phyloP scores from a whole-genome alignment of 2,329 filamentous ascomycete genomes.

The Aspergillus floridensis region DNA sequence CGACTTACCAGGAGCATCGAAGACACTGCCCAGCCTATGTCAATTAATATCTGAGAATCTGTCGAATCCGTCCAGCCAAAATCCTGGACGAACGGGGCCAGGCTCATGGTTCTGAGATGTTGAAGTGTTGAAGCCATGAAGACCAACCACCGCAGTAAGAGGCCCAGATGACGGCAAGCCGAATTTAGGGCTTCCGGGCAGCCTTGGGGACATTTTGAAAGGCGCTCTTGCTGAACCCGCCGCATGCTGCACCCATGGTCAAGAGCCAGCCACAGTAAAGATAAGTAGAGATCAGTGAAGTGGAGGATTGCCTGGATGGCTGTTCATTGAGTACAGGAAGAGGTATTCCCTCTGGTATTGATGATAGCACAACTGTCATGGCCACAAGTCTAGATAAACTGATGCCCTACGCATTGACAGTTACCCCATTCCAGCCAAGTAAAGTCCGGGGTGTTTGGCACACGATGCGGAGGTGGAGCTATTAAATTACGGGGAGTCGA shows the following conservation, averaged over 20 bases:
- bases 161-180: slow-evolving; percentile 18
- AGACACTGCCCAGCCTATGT: no score
- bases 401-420: background rate
- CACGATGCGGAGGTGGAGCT: background rate
- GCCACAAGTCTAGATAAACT: background rate
- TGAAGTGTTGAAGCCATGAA: no score
- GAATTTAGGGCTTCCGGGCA: slow-evolving; percentile 16
- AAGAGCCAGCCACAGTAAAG: background rate
- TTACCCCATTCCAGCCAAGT: background rate
- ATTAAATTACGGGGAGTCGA: no score
- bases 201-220: slow-evolving; percentile 16
- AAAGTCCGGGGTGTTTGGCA: background rate
- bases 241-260: slow-evolving; percentile 17
- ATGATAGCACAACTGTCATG: background rate
- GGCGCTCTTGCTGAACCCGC: slow-evolving; percentile 17
- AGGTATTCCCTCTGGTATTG: background rate
- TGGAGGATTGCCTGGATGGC: background rate
- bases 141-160: no score
- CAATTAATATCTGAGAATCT: no score
- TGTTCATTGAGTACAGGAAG: no score
- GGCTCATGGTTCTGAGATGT: no score
- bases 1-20: no score
- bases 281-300: background rate
- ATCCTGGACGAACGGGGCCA: no score
- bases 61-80: no score